Evolutionary conservation across 2,329 filamentous ascomycete genomes (phyloP).

Genomic region (Talaromyces sp.): DNA sequence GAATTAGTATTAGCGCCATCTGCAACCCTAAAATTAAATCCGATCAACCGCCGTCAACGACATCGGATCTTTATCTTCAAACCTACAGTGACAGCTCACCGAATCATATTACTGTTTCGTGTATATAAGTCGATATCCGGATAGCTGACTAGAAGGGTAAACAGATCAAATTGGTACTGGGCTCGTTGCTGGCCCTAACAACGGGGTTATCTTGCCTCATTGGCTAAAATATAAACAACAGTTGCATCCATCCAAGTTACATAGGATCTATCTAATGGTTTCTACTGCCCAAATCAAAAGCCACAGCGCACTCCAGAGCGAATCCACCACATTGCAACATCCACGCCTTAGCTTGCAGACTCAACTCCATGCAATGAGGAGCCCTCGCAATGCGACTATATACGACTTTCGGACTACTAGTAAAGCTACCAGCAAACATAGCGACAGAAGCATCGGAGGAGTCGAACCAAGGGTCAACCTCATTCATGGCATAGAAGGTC

Average conservation of each 20-base stretch:
- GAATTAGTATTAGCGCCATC: background rate
- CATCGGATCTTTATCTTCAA: background rate
- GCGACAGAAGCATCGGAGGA: background rate
- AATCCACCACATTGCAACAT: conserved; percentile 1
- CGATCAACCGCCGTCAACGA: background rate
- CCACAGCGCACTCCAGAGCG: background rate
- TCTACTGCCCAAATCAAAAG: background rate
- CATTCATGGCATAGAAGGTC: background rate
- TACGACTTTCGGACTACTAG: background rate
- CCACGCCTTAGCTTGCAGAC: background rate
- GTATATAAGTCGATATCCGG: background rate
- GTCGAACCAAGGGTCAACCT: conserved; percentile 4
- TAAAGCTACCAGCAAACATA: background rate
- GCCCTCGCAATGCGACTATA: background rate
- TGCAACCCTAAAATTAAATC: background rate
- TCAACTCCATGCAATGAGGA: conserved; percentile 4
- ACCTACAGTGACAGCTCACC: background rate
- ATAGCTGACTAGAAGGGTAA: background rate
- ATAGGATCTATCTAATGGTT: too few species aligned
- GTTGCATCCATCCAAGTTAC: background rate
- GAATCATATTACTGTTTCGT: background rate
- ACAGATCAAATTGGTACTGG: background rate
- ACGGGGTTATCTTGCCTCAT: background rate
- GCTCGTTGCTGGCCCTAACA: background rate
- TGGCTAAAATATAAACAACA: background rate